Conservation (phyloP, 164 flowering plant species). For the Liquidambar formosana region DNA sequence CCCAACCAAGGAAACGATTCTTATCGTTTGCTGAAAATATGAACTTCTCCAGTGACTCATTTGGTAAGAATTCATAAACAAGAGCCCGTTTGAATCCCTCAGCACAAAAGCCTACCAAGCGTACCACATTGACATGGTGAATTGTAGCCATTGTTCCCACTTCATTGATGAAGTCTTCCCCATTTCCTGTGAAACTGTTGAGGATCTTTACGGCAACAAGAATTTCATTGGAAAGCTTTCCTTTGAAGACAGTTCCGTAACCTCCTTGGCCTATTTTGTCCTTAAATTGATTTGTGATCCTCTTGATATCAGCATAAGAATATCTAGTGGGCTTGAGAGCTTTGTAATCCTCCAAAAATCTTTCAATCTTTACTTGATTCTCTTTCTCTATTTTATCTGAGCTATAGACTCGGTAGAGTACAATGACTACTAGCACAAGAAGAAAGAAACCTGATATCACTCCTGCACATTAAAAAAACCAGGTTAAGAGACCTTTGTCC, state of each 20-base stretch:
- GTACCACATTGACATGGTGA: slow-evolving; percentile 34
- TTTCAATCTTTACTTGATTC: slow-evolving; percentile 12
- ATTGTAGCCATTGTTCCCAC: slow-evolving; percentile 26
- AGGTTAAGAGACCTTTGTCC: too few relatives aligned
- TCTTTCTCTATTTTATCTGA: slow-evolving; percentile 3
- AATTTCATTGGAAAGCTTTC: slow-evolving; percentile 16
- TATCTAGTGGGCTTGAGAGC: slow-evolving; percentile 25
- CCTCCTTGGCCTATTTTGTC: slow-evolving; percentile 25
- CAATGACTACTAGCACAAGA: neutral
- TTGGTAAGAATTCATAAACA: slow-evolving; percentile 30
- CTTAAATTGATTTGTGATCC: slow-evolving; percentile 17
- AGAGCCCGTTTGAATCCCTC: slow-evolving; percentile 31
- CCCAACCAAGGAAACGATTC: slow-evolving; percentile 17
- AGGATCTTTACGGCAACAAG: slow-evolving; percentile 30
- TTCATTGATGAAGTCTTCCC: slow-evolving; percentile 29
- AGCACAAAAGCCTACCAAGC: slow-evolving; percentile 35
- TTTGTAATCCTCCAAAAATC: slow-evolving; percentile 30
- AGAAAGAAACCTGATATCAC: neutral
- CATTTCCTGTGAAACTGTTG: slow-evolving; percentile 11
- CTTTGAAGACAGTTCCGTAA: slow-evolving; percentile 18
- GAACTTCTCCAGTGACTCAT: slow-evolving; percentile 28
- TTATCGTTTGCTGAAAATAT: slow-evolving; percentile 4
- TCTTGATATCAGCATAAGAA: slow-evolving; percentile 25
- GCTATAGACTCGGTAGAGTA: neutral
- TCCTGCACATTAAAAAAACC: slow-evolving; percentile 2